Conservation (phyloP, 2,329 filamentous ascomycete species). For the Diaporthe vexans region DNA sequence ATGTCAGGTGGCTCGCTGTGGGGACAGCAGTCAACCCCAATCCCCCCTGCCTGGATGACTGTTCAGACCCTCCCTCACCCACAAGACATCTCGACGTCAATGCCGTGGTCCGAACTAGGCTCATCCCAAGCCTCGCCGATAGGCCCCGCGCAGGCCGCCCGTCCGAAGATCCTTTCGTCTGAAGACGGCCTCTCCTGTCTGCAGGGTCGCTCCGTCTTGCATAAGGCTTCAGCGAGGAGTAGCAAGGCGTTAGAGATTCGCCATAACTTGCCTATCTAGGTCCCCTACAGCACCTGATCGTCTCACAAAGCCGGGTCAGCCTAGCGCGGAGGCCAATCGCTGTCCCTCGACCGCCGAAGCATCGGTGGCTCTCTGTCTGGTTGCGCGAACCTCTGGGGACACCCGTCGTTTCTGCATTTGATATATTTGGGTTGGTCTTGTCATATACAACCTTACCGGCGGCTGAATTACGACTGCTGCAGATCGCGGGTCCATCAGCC, state of each 20-base stretch:
- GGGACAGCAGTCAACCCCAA: neutral
- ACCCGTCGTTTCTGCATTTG: slow-evolving; percentile 22
- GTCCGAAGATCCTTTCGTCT: slow-evolving; percentile 22
- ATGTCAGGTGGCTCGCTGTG: slow-evolving; percentile 29
- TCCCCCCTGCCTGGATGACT: neutral
- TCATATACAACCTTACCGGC: slow-evolving; percentile 4
- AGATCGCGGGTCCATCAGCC: slow-evolving; percentile 26
- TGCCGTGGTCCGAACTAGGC: slow-evolving; percentile 27
- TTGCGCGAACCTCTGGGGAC: slow-evolving; percentile 31
- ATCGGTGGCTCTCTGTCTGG: neutral
- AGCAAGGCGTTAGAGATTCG: slow-evolving; percentile 26
- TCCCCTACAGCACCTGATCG: neutral
- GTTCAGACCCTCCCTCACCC: neutral
- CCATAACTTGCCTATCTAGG: slow-evolving; percentile 24
- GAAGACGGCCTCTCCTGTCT: slow-evolving; percentile 22
- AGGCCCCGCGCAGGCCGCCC: slow-evolving; percentile 21
- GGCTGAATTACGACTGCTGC: slow-evolving; percentile 11
- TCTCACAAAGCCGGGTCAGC: slow-evolving; percentile 33
- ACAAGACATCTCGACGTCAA: slow-evolving; percentile 18
- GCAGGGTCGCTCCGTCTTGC: slow-evolving; percentile 27
- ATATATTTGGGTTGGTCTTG: slow-evolving; percentile 25
- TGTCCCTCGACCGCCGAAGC: neutral
- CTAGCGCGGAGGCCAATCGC: slow-evolving; percentile 30
- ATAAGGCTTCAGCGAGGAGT: slow-evolving; percentile 17
- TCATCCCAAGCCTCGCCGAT: slow-evolving; percentile 18